A percentile compares a stretch with the other conserved stretches of the same genome.
These are phyloP conservation scores for Sphagnum magellanicum DNA, from an alignment of 228 moss, liverwort and hornwort species.

Conservation along the genomic window DNA sequence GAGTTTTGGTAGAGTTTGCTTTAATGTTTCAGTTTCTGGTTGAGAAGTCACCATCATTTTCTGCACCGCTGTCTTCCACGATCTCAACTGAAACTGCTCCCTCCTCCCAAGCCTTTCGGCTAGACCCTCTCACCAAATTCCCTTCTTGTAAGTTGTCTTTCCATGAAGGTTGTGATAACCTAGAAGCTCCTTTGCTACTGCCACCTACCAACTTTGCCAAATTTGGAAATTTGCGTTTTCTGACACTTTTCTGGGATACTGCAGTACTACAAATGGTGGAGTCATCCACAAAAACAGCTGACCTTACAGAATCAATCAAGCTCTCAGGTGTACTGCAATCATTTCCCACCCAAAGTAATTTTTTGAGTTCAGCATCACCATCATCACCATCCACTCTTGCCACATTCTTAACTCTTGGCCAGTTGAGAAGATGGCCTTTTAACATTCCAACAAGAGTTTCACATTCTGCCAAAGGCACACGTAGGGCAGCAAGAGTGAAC, in stretches of 20 bases:
- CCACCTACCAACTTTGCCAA: slow-evolving; percentile 28
- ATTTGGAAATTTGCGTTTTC: slow-evolving; percentile 20
- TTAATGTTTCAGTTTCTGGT: no score
- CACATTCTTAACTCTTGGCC: slow-evolving; percentile 83
- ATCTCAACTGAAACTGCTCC: slow-evolving; percentile 44
- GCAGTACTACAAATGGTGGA: not conserved
- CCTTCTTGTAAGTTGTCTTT: not conserved
- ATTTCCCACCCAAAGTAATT: slow-evolving; percentile 26
- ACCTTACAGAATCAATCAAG: slow-evolving; percentile 34
- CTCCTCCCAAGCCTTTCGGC: slow-evolving; percentile 36
- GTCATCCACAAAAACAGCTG: slow-evolving; percentile 27
- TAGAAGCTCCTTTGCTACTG: slow-evolving; percentile 16
- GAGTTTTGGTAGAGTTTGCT: no score
- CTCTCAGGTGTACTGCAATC: slow-evolving; percentile 13
- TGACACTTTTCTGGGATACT: slow-evolving; percentile 1
- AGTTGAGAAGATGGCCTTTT: slow-evolving; percentile 72
- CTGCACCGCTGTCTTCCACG: slow-evolving; percentile 4
- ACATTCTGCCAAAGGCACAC: slow-evolving; percentile 53
- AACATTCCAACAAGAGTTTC: slow-evolving; percentile 33
- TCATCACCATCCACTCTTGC: slow-evolving; percentile 72
- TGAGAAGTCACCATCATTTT: no score
- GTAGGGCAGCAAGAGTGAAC: slow-evolving; percentile 61
- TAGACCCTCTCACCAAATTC: slow-evolving; percentile 8
- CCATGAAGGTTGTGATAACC: slow-evolving; percentile 6
- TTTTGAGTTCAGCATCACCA: slow-evolving; percentile 40